These are phyloP conservation scores for Colletotrichum liriopes DNA, from an alignment of 2,329 filamentous ascomycete species.

Conservation along the genomic window DNA sequence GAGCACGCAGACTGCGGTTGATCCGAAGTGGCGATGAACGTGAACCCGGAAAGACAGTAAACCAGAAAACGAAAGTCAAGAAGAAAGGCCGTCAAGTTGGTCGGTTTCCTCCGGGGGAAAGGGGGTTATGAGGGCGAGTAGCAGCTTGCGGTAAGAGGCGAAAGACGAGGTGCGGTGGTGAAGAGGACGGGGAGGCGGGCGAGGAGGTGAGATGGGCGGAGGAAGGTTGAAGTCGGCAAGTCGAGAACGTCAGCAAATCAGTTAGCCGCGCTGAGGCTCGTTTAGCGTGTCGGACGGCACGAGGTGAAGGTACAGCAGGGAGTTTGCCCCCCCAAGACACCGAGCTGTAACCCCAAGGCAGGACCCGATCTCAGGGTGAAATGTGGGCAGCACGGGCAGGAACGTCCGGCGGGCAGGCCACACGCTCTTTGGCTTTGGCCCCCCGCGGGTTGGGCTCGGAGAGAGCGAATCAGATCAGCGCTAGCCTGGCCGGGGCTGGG, in stretches of 20 bases:
- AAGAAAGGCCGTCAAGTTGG: neutral
- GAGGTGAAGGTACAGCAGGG: neutral
- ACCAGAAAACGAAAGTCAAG: neutral
- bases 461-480: constrained; percentile 27
- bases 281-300: constrained; percentile 28
- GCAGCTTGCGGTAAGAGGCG: neutral
- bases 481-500: constrained; percentile 11
- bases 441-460: neutral
- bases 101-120: neutral
- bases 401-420: neutral
- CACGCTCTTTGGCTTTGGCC: neutral
- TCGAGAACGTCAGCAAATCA: constrained; percentile 40
- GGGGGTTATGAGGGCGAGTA: neutral
- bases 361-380: neutral
- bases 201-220: neutral
- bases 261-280: constrained; percentile 36
- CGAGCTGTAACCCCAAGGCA: constrained; percentile 6
- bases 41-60: neutral
- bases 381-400: constrained; percentile 10
- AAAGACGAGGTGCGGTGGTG: neutral
- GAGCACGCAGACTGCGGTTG: constrained; percentile 6
- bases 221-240: constrained; percentile 13
- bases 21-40: neutral
- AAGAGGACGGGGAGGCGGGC: neutral
- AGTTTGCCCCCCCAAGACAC: neutral